phyloP scores from a whole-genome alignment of 139 green algal species.

The Astrephomene gubernaculifera region DNA sequence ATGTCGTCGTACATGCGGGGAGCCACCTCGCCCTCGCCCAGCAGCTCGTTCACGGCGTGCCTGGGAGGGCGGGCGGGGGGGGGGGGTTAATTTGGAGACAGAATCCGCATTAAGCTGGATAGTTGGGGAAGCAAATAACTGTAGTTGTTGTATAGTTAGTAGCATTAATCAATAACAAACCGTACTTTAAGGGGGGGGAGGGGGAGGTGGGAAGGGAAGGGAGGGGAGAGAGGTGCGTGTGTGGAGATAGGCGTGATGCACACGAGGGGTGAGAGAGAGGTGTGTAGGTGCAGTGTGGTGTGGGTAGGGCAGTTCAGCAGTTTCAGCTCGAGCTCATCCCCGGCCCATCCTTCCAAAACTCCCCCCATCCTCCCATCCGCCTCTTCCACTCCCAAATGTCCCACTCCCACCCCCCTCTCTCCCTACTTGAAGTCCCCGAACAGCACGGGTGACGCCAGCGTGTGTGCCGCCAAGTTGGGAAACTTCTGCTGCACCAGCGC shows the following conservation, averaged over 20 bases:
- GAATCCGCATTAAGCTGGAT: too few relatives aligned
- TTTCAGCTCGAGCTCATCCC: not conserved
- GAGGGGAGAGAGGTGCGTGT: too few relatives aligned
- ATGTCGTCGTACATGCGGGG: constrained; percentile 83
- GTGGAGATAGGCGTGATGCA: too few relatives aligned
- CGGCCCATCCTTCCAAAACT: not conserved
- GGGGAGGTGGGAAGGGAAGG: not conserved
- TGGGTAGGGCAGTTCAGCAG: too few relatives aligned
- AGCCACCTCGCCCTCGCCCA: constrained; percentile 47
- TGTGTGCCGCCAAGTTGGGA: constrained; percentile 49
- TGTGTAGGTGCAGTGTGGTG: too few relatives aligned
- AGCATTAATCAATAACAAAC: too few relatives aligned
- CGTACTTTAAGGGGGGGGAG: not conserved
- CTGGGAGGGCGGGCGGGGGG: constrained; percentile 4
- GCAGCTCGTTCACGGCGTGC: constrained; percentile 41
- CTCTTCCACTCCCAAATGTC: not conserved
- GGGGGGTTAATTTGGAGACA: too few relatives aligned
- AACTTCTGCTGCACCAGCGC: constrained; percentile 59
- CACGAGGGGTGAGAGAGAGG: too few relatives aligned
- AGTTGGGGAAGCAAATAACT: too few relatives aligned
- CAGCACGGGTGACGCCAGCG: constrained; percentile 78
- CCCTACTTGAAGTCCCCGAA: constrained; percentile 82
- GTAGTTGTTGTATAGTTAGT: too few relatives aligned
- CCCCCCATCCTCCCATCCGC: not conserved
- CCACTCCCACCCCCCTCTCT: too few relatives aligned